A percentile compares a stretch with the other conserved stretches of the same genome.
These are phyloP conservation scores for Ophiostoma sp. DNA, from an alignment of 2,329 filamentous ascomycete species.

Conservation along the genomic window DNA sequence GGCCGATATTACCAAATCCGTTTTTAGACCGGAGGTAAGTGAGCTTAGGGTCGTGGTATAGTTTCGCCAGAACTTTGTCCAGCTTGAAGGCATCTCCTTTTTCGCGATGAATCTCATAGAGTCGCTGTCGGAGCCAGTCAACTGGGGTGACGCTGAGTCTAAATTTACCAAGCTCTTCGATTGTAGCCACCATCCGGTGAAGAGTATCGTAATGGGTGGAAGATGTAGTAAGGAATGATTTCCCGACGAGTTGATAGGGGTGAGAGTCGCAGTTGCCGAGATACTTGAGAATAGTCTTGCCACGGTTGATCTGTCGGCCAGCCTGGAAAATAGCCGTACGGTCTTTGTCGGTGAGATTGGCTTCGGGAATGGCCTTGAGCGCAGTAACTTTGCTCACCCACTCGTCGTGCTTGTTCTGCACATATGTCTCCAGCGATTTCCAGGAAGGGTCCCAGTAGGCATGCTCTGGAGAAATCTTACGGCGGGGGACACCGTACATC, in stretches of 20 bases:
- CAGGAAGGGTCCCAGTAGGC: constrained; percentile 54
- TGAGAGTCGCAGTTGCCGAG: constrained; percentile 48
- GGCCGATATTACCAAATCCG: constrained; percentile 54
- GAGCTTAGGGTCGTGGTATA: constrained; percentile 54
- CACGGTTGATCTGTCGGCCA: constrained; percentile 53
- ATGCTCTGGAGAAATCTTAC: constrained; percentile 46
- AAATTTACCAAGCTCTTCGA: constrained; percentile 51
- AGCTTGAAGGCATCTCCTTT: constrained; percentile 48
- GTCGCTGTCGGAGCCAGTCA: constrained; percentile 54
- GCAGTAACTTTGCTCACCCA: constrained; percentile 49
- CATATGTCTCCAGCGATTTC: constrained; percentile 42
- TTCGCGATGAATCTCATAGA: constrained; percentile 45
- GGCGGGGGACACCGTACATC: constrained; percentile 49
- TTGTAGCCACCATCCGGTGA: constrained; percentile 50
- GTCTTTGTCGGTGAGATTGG: constrained; percentile 32
- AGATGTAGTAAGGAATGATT: constrained; percentile 44
- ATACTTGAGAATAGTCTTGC: constrained; percentile 49
- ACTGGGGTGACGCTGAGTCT: constrained; percentile 48
- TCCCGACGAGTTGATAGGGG: constrained; percentile 52
- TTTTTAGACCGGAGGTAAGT: constrained; percentile 46
- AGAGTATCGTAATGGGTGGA: constrained; percentile 53
- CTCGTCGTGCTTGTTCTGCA: constrained; percentile 42
- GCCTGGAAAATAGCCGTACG: constrained; percentile 48
- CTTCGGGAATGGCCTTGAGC: constrained; percentile 35
- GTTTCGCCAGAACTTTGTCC: constrained; percentile 46